These are phyloP conservation scores for Colletotrichum sp. DNA, from an alignment of 2,329 filamentous ascomycete genomes.

Conservation along the genomic window DNA sequence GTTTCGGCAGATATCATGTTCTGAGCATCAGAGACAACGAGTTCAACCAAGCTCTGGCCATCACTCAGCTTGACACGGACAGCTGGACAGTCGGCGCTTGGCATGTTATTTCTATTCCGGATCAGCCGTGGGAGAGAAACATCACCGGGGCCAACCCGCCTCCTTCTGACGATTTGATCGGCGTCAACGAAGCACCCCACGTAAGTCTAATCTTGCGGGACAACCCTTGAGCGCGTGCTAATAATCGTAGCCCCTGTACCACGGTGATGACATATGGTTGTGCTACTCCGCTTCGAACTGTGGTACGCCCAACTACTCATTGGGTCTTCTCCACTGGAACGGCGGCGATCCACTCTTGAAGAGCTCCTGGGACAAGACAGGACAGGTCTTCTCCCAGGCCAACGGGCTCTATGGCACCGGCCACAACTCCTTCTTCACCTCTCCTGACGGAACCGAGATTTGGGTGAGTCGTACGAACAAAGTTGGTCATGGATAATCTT, in stretches of 20 bases:
- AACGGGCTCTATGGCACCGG: neutral
- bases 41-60: neutral
- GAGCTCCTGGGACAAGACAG: neutral
- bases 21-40: neutral
- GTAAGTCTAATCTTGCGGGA: fast-evolving
- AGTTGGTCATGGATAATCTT: fast-evolving
- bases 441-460: neutral
- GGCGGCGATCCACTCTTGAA: neutral
- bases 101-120: neutral
- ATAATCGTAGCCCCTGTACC: neutral
- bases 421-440: neutral
- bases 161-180: neutral
- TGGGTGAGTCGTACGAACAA: neutral
- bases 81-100: neutral
- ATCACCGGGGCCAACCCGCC: neutral
- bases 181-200: neutral
- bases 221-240: neutral
- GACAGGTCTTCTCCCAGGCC: neutral
- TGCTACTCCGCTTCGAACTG: neutral
- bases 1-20: neutral
- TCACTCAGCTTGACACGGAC: neutral
- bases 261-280: neutral
- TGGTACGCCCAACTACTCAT: neutral
- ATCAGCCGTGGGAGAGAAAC: neutral
- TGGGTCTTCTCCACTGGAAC: neutral